phyloP scores from a whole-genome alignment of 179 eudicot genomes.

The Monotropa hypopitys region DNA sequence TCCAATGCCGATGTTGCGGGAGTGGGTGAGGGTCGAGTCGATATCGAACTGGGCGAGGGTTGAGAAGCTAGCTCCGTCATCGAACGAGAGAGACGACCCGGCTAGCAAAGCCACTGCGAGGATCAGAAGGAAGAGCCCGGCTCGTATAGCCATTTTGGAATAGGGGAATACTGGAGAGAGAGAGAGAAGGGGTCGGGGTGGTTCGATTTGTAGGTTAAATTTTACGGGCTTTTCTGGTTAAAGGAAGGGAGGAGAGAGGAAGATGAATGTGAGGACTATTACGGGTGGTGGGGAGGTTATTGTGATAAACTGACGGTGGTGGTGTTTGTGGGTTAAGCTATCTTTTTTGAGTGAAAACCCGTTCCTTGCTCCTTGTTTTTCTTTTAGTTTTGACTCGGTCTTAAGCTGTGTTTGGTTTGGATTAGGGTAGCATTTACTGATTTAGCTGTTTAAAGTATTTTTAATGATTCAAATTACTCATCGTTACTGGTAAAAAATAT shows the following conservation, averaged over 20 bases:
- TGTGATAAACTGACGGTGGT: not conserved
- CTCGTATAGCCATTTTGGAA: slow-evolving; percentile 5
- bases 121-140: slow-evolving; percentile 9
- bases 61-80: not conserved
- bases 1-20: not conserved
- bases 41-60: not conserved
- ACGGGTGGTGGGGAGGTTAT: slow-evolving; percentile 6
- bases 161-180: not conserved
- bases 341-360: not conserved
- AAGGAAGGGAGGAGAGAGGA: not conserved
- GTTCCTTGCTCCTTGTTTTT: slow-evolving; percentile 6
- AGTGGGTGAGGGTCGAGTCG: not conserved
- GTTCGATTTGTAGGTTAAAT: not conserved
- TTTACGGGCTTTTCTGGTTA: not conserved
- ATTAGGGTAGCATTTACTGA: too few species aligned
- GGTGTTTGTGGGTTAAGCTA: not conserved
- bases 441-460: too few species aligned
- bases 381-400: slow-evolving; percentile 7
- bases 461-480: too few species aligned
- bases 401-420: not conserved
- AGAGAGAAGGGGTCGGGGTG: not conserved
- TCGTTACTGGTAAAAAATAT: too few species aligned
- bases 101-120: slow-evolving; percentile 9
- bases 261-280: not conserved
- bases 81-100: slow-evolving; percentile 2